A percentile compares a stretch with the other conserved stretches of the same genome.
phyloP scores from a whole-genome alignment of 768 basidiomycete species.

The Suillus paluster region DNA sequence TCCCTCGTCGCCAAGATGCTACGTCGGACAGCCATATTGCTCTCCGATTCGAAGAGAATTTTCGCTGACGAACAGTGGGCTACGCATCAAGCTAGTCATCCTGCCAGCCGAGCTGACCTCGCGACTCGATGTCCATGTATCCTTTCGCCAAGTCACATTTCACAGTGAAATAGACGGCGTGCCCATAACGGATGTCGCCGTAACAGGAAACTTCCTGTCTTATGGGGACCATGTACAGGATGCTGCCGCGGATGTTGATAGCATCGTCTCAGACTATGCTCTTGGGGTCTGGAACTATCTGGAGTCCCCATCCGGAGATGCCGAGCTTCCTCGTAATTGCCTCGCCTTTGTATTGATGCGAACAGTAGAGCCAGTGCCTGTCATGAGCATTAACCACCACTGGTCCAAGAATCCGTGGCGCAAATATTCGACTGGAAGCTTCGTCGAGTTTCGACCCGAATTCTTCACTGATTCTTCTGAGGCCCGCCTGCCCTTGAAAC shows the following conservation, averaged over 20 bases:
- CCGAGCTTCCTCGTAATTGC: background rate
- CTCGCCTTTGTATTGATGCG: background rate
- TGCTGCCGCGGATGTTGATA: background rate
- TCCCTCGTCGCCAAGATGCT: slow-evolving; percentile 7
- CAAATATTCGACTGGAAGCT: background rate
- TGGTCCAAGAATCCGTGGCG: background rate
- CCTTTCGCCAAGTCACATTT: slow-evolving; percentile 1
- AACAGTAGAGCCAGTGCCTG: background rate
- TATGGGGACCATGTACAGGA: background rate
- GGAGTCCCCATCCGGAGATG: background rate
- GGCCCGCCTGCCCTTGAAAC: background rate
- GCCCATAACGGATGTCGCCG: background rate
- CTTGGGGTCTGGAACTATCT: background rate
- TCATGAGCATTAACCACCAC: background rate
- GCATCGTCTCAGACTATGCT: background rate
- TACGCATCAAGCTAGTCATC: slow-evolving; percentile 6
- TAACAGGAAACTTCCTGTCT: background rate
- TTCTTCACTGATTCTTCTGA: background rate
- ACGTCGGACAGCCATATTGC: background rate
- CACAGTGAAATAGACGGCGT: background rate
- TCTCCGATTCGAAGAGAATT: slow-evolving; percentile 3
- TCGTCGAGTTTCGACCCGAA: background rate
- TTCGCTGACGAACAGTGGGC: background rate
- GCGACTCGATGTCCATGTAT: background rate
- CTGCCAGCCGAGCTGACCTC: background rate